A percentile compares a stretch with the other conserved stretches of the same genome.
Evolutionary conservation across 2,329 filamentous ascomycete genomes (phyloP).

Genomic region (Alternaria sp.): DNA sequence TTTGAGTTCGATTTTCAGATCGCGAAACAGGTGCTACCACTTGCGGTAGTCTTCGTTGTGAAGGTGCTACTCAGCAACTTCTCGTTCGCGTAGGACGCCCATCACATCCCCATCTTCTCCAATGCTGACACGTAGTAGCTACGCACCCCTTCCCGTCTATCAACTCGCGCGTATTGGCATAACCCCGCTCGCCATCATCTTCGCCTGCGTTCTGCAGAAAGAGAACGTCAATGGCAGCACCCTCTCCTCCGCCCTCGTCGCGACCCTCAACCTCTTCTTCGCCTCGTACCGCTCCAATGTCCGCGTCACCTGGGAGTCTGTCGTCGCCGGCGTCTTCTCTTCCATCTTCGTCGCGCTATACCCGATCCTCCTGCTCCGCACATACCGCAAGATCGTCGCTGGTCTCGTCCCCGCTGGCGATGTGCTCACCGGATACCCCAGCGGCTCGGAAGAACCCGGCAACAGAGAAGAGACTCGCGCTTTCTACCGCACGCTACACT

Average conservation of each 20-base stretch:
- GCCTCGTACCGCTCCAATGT: constrained; percentile 54
- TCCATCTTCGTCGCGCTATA: constrained; percentile 60
- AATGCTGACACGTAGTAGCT: constrained; percentile 44
- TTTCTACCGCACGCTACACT: constrained; percentile 60
- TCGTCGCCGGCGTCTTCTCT: constrained; percentile 60
- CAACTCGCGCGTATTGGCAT: constrained; percentile 59
- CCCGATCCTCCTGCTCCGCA: constrained; percentile 58
- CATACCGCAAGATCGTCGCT: constrained; percentile 56
- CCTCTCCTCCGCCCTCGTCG: constrained; percentile 58
- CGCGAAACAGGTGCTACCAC: constrained; percentile 56
- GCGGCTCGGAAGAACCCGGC: constrained; percentile 34
- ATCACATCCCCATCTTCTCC: not conserved
- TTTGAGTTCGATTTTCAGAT: constrained; percentile 59
- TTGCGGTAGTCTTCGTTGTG: constrained; percentile 58
- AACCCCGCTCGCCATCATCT: constrained; percentile 57
- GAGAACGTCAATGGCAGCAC: constrained; percentile 56
- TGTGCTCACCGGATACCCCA: constrained; percentile 49
- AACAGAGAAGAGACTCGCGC: constrained; percentile 58
- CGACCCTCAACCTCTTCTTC: constrained; percentile 59
- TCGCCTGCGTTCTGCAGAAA: constrained; percentile 56
- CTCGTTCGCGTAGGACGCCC: constrained; percentile 56
- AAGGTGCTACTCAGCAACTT: constrained; percentile 62
- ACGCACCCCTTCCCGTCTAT: constrained; percentile 60
- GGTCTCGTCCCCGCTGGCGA: constrained; percentile 54
- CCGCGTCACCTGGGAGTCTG: constrained; percentile 59